Evolutionary conservation across 495 filamentous ascomycete genomes (phyloP).

Genomic region (Hypoxylon crocopeplum): DNA sequence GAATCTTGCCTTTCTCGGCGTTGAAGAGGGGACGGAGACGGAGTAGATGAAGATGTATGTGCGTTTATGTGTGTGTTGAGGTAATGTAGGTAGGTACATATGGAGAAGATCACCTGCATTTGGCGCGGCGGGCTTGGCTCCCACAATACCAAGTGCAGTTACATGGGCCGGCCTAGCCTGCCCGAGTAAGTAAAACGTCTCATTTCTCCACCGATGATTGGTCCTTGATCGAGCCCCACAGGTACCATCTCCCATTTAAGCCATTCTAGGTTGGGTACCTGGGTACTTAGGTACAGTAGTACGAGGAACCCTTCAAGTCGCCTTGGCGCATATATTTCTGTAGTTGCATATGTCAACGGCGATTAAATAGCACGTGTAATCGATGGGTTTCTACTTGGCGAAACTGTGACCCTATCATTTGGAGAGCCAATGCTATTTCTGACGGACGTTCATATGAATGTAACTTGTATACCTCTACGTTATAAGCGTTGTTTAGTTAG

Average conservation of each 20-base stretch:
- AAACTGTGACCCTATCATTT: conserved; percentile 31
- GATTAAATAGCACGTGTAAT: conserved; percentile 5
- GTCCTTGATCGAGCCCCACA: conserved; percentile 24
- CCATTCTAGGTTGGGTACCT: conserved; percentile 12
- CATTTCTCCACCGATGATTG: conserved; percentile 16
- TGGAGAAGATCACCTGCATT: conserved; percentile 37
- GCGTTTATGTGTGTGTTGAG: not conserved
- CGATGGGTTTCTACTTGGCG: conserved; percentile 25
- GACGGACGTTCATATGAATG: conserved; percentile 14
- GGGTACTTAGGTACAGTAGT: too few relatives aligned
- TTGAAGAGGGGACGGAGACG: conserved; percentile 25
- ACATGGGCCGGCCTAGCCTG: conserved; percentile 21
- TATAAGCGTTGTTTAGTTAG: too few relatives aligned
- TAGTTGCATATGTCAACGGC: too few relatives aligned
- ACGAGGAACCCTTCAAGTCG: too few relatives aligned
- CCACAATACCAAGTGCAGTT: conserved; percentile 1
- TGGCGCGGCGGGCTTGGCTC: conserved; percentile 20
- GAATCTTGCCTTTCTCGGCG: conserved; percentile 30
- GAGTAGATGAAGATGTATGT: conserved; percentile 14
- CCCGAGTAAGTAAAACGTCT: conserved; percentile 28
- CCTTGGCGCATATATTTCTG: too few relatives aligned
- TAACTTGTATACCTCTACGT: conserved; percentile 5
- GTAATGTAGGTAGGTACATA: conserved; percentile 32
- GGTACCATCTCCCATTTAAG: conserved; percentile 9
- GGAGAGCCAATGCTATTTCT: conserved; percentile 6